A percentile compares a stretch with the other conserved stretches of the same genome.
Evolutionary conservation across 805 yeast genomes (phyloP).

Genomic region (Lipomyces kockii): DNA sequence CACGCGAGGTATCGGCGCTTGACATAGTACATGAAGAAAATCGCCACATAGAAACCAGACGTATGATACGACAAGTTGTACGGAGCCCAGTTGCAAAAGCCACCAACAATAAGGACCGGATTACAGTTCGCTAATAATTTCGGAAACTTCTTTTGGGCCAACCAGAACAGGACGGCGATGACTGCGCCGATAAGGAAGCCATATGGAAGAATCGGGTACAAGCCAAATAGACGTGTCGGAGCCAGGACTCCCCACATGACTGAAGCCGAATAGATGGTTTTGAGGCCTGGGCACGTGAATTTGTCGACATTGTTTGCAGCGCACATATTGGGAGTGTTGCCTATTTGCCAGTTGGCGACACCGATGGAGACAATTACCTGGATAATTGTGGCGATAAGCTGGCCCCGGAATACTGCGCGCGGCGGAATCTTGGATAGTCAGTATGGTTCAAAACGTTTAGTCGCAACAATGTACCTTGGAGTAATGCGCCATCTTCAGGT

Average conservation of each 20-base stretch:
- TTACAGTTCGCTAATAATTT: conserved; percentile 19
- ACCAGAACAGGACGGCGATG: conserved; percentile 38
- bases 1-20: conserved; percentile 61
- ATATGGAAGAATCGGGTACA: conserved; percentile 27
- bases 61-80: conserved; percentile 14
- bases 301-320: conserved; percentile 48
- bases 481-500: conserved; percentile 68
- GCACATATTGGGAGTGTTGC: conserved; percentile 51
- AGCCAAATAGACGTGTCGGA: conserved; percentile 58
- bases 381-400: conserved; percentile 52
- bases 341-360: conserved; percentile 51
- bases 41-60: conserved; percentile 32
- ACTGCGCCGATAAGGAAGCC: conserved; percentile 30
- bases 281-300: conserved; percentile 56
- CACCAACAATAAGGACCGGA: conserved; percentile 35
- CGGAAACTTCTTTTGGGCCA: conserved; percentile 13
- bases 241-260: conserved; percentile 70
- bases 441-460: too few species aligned
- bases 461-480: conserved; percentile 49
- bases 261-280: conserved; percentile 59
- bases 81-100: conserved; percentile 24
- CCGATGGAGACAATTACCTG: conserved; percentile 52
- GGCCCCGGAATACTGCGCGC: conserved; percentile 59
- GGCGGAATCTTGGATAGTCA: conserved; percentile 62
- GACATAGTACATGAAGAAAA: conserved; percentile 60